phyloP scores from a whole-genome alignment of 768 basidiomycete genomes.

The Trametes gibbosa region DNA sequence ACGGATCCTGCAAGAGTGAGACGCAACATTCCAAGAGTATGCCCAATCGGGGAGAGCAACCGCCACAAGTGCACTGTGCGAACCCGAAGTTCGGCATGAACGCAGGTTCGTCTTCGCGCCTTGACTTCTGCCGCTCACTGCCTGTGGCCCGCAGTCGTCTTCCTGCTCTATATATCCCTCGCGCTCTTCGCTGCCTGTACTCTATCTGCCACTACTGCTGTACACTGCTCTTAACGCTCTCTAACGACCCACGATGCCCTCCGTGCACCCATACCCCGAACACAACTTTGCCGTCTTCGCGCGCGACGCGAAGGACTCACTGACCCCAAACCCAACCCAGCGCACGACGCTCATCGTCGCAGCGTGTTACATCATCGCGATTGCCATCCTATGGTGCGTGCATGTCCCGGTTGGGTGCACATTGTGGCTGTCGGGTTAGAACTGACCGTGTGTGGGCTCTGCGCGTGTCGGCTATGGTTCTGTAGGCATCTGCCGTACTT shows the following conservation, averaged over 20 bases:
- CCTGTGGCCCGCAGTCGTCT: slow-evolving; percentile 6
- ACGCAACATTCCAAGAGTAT: not conserved
- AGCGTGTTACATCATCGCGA: slow-evolving; percentile 67
- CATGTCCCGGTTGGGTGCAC: not conserved
- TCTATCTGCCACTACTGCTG: slow-evolving; percentile 1
- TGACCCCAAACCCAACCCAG: slow-evolving; percentile 74
- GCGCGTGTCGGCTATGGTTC: no score
- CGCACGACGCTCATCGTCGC: slow-evolving; percentile 77
- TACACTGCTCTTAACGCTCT: slow-evolving; percentile 1
- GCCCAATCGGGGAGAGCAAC: slow-evolving; percentile 9
- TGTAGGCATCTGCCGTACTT: slow-evolving; percentile 75
- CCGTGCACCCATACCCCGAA: slow-evolving; percentile 13
- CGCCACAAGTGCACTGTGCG: slow-evolving; percentile 5
- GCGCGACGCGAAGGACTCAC: slow-evolving; percentile 24
- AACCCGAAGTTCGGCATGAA: slow-evolving; percentile 1
- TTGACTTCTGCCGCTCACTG: not conserved
- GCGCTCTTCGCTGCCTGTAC: slow-evolving; percentile 7
- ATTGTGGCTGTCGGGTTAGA: not conserved
- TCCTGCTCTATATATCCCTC: not conserved
- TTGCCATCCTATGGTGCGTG: slow-evolving; percentile 77
- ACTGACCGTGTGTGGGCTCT: not conserved
- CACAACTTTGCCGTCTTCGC: slow-evolving; percentile 27
- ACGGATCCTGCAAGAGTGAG: not conserved
- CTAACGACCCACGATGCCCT: slow-evolving; percentile 19
- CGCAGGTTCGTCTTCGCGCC: not conserved